Base-by-base conservation (phyloP, 805 yeast species). In the Cyberlindnera maritima region DNA sequence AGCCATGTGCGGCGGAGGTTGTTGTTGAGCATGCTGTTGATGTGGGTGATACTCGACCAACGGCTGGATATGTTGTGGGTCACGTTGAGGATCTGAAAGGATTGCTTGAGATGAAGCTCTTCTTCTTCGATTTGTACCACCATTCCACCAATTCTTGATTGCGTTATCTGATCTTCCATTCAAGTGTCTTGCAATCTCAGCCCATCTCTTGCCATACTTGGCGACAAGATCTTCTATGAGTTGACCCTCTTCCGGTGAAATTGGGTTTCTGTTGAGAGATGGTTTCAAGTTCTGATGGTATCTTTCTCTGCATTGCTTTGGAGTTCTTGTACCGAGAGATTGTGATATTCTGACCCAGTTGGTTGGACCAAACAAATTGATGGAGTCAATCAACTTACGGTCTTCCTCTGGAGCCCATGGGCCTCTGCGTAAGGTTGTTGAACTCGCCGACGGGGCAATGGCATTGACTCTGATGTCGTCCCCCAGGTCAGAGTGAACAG, bases 61-160 rank as follows among this genome's bases (percentile, higher is more conserved):
- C 19, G 47, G 48, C 21, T 50, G 49, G n/a, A 41, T 26, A n/a
- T 50, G 48, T 36, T 36, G 43, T 28, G 41, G 13, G 26, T 26
- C 37, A 28, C 33, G 36, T 20, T 39, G 50, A 19, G 36, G 26
- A n/a, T 44, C 53, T 28, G 53, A 57, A 8, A 54, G 31, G 9
- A 56, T 46, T 7, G 66, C 60, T 18, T 48, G 52, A 11, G 66
- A 62, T 2, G 72, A 63, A 25, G 75, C 74, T 53, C 89, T 70
- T 58, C 94, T 76, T 50, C 96, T 71, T 50, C 95, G 74, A 62
- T 87, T 88, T 13, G 95, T 92, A 9, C 96, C 95, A 4, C 96
- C 96, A 61, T 88, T 88, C 96, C 96, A 89, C 96, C 96, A 90
- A 67, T 90, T 90, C 63, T 88, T 88, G 58, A 88, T 88, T 18